These are phyloP conservation scores for Porcisia hertigi DNA, from an alignment of 208 protist genomes.

Conservation along the genomic window DNA sequence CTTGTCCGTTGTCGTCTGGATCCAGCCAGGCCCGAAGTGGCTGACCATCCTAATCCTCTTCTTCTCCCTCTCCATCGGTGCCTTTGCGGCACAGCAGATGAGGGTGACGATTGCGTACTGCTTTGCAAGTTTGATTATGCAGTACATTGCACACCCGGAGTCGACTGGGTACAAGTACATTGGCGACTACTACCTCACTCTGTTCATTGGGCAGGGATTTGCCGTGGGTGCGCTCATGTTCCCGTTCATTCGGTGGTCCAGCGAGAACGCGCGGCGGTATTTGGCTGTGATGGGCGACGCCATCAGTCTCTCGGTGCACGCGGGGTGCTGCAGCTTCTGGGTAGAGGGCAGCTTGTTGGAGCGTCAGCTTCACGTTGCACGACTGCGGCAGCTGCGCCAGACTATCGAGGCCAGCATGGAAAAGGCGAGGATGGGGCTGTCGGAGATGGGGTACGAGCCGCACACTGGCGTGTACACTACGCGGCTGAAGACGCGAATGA, in stretches of 20 bases:
- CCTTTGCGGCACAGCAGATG: slow-evolving; percentile 75
- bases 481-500: slow-evolving; percentile 57
- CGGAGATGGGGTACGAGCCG: slow-evolving; percentile 85
- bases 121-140: slow-evolving; percentile 70
- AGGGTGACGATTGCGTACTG: slow-evolving; percentile 76
- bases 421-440: slow-evolving; percentile 47
- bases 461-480: slow-evolving; percentile 67
- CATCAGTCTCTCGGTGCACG: slow-evolving; percentile 80
- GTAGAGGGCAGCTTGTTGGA: slow-evolving; percentile 55
- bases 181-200: slow-evolving; percentile 69
- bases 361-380: slow-evolving; percentile 72
- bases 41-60: slow-evolving; percentile 75
- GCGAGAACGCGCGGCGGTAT: slow-evolving; percentile 74
- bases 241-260: slow-evolving; percentile 86
- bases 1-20: slow-evolving; percentile 62
- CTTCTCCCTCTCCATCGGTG: slow-evolving; percentile 48
- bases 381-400: slow-evolving; percentile 71
- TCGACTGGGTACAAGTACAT: slow-evolving; percentile 67
- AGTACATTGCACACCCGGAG: slow-evolving; percentile 55
- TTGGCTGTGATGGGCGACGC: slow-evolving; percentile 66
- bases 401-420: slow-evolving; percentile 52
- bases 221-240: slow-evolving; percentile 77
- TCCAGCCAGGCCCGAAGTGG: slow-evolving; percentile 56
- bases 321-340: slow-evolving; percentile 80
- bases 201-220: slow-evolving; percentile 74